Evolutionary conservation across 2,329 filamentous ascomycete species (phyloP).

Genomic region (Penicillium palitans): DNA sequence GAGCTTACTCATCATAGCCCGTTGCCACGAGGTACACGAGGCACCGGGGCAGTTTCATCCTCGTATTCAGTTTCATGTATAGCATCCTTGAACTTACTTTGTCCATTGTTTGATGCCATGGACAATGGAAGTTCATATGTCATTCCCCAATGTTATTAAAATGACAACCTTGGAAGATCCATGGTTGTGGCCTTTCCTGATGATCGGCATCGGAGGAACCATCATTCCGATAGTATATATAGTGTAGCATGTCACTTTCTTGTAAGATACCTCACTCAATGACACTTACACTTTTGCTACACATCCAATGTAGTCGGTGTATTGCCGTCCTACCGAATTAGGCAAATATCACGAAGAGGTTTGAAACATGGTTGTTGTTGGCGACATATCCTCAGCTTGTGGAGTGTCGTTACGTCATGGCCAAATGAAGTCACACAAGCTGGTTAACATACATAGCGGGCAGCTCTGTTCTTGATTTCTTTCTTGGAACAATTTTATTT

Average conservation of each 20-base stretch:
- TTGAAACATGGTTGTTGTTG: not conserved
- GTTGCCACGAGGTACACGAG: conserved; percentile 4
- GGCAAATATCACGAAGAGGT: not conserved
- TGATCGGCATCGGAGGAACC: not conserved
- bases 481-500: not conserved
- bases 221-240: not conserved
- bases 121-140: not conserved
- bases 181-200: conserved; percentile 9
- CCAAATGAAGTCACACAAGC: conserved; percentile 3
- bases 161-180: not conserved
- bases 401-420: conserved; percentile 16
- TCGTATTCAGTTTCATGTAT: conserved; percentile 10
- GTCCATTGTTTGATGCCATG: not conserved
- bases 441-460: not conserved
- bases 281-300: not conserved
- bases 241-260: not conserved
- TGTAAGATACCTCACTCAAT: not conserved
- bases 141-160: not conserved
- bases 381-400: not conserved
- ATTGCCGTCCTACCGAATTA: fast-evolving
- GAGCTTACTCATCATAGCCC: conserved; percentile 25
- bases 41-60: conserved; percentile 11
- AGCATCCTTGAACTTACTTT: not conserved
- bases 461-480: not conserved
- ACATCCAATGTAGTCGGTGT: not conserved